These are phyloP conservation scores for Vitis hybrid DNA, from an alignment of 177 flowering plant genomes.

Conservation along the genomic window DNA sequence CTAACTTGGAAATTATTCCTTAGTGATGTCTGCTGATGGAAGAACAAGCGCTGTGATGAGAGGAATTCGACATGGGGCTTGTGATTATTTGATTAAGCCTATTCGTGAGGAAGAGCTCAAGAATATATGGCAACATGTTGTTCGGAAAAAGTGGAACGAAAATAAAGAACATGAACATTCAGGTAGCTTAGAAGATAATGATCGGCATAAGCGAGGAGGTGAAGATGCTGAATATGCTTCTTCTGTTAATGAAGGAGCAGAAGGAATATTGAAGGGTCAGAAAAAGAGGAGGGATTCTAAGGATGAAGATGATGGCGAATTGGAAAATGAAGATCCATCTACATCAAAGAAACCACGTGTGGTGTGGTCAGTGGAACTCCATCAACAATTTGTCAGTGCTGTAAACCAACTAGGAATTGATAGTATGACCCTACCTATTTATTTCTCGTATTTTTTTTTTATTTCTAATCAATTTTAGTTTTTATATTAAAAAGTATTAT, in stretches of 20 bases:
- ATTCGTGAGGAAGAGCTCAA: conserved; percentile 73
- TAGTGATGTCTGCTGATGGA: conserved; percentile 95
- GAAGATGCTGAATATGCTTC: conserved; percentile 68
- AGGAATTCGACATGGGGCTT: conserved; percentile 85
- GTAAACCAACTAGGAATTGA: conserved; percentile 91
- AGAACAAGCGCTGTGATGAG: conserved; percentile 69
- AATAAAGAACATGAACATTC: conserved; percentile 66
- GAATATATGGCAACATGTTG: conserved; percentile 93
- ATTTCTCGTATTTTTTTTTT: background rate
- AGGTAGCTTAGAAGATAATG: conserved; percentile 58
- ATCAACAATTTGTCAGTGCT: conserved; percentile 86
- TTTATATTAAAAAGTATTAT: background rate
- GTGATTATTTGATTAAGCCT: conserved; percentile 91
- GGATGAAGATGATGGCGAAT: conserved; percentile 66
- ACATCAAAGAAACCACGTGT: conserved; percentile 83
- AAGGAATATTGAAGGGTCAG: conserved; percentile 44
- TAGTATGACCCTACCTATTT: conserved; percentile 52
- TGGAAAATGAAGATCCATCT: conserved; percentile 66
- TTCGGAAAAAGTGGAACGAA: conserved; percentile 63
- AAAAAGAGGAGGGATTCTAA: conserved; percentile 56
- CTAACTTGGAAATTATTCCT: conserved; percentile 18
- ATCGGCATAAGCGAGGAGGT: conserved; percentile 41
- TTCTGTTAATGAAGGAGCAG: conserved; percentile 63
- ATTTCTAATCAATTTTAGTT: background rate
- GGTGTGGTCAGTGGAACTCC: conserved; percentile 92